These are phyloP conservation scores for Stenogyne calaminthoides DNA, from an alignment of 305 asterid genomes.

Conservation along the genomic window DNA sequence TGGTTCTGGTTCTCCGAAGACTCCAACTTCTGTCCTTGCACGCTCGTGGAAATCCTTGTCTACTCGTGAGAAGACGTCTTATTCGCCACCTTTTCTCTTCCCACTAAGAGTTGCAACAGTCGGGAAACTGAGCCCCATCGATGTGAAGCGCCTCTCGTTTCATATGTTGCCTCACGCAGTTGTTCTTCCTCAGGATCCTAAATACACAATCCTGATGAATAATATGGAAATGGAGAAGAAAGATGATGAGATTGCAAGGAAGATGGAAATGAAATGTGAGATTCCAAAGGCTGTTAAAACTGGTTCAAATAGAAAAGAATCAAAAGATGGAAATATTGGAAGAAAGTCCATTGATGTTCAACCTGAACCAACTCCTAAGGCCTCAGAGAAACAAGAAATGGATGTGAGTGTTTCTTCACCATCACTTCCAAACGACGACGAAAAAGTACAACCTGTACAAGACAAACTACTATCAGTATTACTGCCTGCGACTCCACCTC, in stretches of 20 bases:
- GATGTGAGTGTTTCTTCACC: constrained; percentile 15
- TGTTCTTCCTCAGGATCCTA: constrained; percentile 46
- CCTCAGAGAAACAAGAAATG: constrained; percentile 11
- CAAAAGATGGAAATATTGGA: constrained; percentile 14
- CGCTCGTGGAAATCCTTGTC: constrained; percentile 37
- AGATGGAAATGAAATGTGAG: constrained; percentile 32
- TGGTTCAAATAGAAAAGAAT: constrained; percentile 20
- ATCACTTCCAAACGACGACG: not conserved
- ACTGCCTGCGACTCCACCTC: constrained; percentile 25
- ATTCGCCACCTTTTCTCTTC: constrained; percentile 58
- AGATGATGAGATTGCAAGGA: constrained; percentile 34
- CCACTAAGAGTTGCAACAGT: constrained; percentile 67
- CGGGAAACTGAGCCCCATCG: constrained; percentile 78
- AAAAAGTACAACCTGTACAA: not conserved
- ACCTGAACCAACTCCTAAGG: constrained; percentile 23
- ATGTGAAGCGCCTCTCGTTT: constrained; percentile 72
- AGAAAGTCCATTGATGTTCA: constrained; percentile 10
- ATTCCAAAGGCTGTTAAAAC: constrained; percentile 22
- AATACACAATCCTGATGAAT: constrained; percentile 30
- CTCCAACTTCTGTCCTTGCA: constrained; percentile 86
- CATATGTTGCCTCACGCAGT: constrained; percentile 65
- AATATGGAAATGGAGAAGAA: constrained; percentile 30
- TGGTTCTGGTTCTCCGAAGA: constrained; percentile 73
- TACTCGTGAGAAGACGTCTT: constrained; percentile 36
- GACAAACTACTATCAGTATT: not conserved